A percentile compares a stretch with the other conserved stretches of the same genome.
phyloP scores from a whole-genome alignment of 225 moss, liverwort and hornwort genomes.

The Anthoceros angustus region DNA sequence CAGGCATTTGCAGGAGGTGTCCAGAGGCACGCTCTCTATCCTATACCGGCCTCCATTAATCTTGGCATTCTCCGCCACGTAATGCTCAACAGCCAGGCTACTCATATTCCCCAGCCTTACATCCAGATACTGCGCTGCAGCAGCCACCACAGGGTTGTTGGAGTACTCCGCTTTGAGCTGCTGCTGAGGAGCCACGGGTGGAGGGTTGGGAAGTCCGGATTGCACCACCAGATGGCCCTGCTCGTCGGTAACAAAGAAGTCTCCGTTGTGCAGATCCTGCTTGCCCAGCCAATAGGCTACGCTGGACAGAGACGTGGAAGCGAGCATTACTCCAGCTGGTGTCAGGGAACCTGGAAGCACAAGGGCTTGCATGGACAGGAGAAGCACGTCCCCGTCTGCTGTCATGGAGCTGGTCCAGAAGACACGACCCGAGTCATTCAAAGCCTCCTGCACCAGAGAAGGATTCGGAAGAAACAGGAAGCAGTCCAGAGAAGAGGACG shows the following conservation, averaged over 20 bases:
- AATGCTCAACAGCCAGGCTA: not conserved
- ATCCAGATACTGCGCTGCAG: not conserved
- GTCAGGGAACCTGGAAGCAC: not conserved
- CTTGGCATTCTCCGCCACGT: not conserved
- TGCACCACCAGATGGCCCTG: not conserved
- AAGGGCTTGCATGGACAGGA: conserved; percentile 3
- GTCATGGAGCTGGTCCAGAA: not conserved
- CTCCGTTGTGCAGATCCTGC: not conserved
- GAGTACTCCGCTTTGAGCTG: not conserved
- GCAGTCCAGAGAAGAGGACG: not conserved
- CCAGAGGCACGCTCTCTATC: not conserved
- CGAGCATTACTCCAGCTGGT: not conserved
- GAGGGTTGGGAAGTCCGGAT: not conserved
- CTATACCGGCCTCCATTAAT: not conserved
- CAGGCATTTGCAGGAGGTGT: not conserved
- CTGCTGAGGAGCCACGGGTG: not conserved
- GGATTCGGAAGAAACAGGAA: not conserved
- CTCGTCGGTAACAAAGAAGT: not conserved
- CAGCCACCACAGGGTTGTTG: not conserved
- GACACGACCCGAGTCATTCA: not conserved
- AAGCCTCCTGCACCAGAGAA: not conserved
- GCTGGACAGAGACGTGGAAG: not conserved
- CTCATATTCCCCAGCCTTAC: not conserved
- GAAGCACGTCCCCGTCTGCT: not conserved
- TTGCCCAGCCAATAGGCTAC: not conserved